Evolutionary conservation across 768 basidiomycete species (phyloP), one percentile per base, ranked within the genome.

Genomic region (Rhizopogon sp.): DNA sequence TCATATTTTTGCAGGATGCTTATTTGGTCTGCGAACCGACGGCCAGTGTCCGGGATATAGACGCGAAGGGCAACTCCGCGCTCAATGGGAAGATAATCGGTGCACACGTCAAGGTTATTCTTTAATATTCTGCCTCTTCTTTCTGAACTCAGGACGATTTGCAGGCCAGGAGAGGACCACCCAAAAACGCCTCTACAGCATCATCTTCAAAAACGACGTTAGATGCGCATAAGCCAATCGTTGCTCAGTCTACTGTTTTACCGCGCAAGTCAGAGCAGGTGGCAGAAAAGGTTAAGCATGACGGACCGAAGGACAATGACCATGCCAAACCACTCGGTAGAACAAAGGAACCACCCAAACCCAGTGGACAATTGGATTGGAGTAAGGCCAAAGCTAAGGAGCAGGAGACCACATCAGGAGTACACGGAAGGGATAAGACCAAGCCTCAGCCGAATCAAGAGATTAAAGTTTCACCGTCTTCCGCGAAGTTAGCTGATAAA

Each of bases 341-440:
- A 40, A 31, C 56, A 7, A 69, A 54, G 43, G 66, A 64, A 62
- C 74, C 63, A 47, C 59, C 70, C 0, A 74, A 69, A 49, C 56
- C 65, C 29, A 65, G 76, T 2, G 84, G 83, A 5, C 83, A 80
- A 62, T 73, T 86, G 6, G 80, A 85, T 59, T 87, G 83, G 75
- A 80, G 81, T 66, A 84, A 79, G 58, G 78, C 79, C 28, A 80
- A 80, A 63, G 59, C 71, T 9, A 82, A 81, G 61, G 71, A 70
- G 9, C 66, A 64, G 39, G 63, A 45, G 22, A 49, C 20, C 8
- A 8, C 33, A 35, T 35, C 33, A 22, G 33, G 46, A 22, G 13
- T 20, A 16, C 33, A 20, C 20, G 20, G 20, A 13, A 52, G 49
- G 31, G 43, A 31, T 3, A 28, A 28, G 43, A 22, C 3, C 14